Evolutionary conservation across 441 rosid genomes (phyloP), one percentile per base, ranked within the genome.

Genomic region (Adansonia madagascariensis): DNA sequence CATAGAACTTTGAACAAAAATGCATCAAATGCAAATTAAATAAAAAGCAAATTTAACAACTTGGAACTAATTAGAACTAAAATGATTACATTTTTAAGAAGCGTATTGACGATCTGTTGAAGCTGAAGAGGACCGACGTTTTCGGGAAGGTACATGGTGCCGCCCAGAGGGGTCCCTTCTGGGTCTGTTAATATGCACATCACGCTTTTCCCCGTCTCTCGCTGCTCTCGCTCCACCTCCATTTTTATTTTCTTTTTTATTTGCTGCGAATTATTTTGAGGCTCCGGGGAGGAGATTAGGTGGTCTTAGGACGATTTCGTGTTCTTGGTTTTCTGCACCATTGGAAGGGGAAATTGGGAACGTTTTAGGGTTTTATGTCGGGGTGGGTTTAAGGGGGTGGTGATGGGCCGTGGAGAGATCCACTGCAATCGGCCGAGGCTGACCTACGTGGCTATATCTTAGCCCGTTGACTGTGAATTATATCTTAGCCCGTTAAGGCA

Each of bases 111-210:
- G 74, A 97, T 93, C 73, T 88, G 93, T 46, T 88, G 92, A 81
- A 94, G 98, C 82, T 94, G 98, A 22, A 82, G 87, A 15, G 98
- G 98, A 56, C 93, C 94, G 10, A 91, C 89, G 74, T 83, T 89
- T 77, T 93, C 98, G 4, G 99, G 98, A 47, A 97, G 88, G 85
- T 89, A 94, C 86, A 92, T 83, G 39, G 98, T 82, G 78, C 94
- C 87, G 39, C 97, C 98, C 8, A 93, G 76, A 1, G 86, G 73
- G 35, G 77, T 81, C 75, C 98, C 98, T 78, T 93, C 99, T 4
- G 94, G 91, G 85, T 93, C 98, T 31, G 90, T 84, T 78, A 97
- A 85, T 31, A 90, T 88, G 84, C 98, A 92, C 93, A 94, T 88
- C 55, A 97, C 97, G 47, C 85, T 89, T 81, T 88, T 91, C 43